Evolutionary conservation across 169 alveolate species (phyloP).

Genomic region (Plasmodium coatneyi): DNA sequence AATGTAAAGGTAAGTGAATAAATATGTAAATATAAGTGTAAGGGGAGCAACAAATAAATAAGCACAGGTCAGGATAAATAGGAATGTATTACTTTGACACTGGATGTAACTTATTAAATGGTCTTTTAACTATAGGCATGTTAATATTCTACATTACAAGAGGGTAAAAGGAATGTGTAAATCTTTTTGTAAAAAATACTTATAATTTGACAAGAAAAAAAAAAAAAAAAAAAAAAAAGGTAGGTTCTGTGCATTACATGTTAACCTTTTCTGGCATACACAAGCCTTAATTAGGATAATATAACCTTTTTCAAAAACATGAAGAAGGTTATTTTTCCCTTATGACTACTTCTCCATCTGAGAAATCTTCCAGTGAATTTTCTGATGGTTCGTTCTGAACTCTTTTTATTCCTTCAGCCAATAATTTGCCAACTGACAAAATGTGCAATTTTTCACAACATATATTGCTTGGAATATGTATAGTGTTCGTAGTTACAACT

Average conservation of each 20-base stretch:
- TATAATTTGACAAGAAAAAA: background rate
- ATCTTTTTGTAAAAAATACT: background rate
- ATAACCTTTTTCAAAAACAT: slow-evolving; percentile 83
- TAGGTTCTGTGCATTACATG: background rate
- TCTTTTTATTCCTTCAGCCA: slow-evolving; percentile 88
- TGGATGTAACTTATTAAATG: slow-evolving; percentile 21
- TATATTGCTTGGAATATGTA: slow-evolving; percentile 78
- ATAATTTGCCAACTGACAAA: slow-evolving; percentile 81
- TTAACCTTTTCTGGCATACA: background rate
- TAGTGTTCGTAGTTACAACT: slow-evolving; percentile 84
- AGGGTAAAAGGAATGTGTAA: background rate
- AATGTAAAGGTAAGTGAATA: background rate
- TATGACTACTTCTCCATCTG: slow-evolving; percentile 88
- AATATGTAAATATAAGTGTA: background rate
- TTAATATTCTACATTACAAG: slow-evolving; percentile 41
- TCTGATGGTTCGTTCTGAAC: slow-evolving; percentile 77
- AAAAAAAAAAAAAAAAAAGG: background rate
- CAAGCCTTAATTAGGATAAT: background rate
- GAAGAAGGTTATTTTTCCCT: slow-evolving; percentile 88
- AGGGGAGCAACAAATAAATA: slow-evolving; percentile 7
- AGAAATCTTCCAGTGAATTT: slow-evolving; percentile 82
- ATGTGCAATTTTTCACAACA: slow-evolving; percentile 80
- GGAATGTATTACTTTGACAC: background rate
- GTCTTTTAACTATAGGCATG: slow-evolving; percentile 44
- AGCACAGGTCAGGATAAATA: background rate